phyloP scores from a whole-genome alignment of 176 grass and related monocot species.

The Alloteropsis semialata region DNA sequence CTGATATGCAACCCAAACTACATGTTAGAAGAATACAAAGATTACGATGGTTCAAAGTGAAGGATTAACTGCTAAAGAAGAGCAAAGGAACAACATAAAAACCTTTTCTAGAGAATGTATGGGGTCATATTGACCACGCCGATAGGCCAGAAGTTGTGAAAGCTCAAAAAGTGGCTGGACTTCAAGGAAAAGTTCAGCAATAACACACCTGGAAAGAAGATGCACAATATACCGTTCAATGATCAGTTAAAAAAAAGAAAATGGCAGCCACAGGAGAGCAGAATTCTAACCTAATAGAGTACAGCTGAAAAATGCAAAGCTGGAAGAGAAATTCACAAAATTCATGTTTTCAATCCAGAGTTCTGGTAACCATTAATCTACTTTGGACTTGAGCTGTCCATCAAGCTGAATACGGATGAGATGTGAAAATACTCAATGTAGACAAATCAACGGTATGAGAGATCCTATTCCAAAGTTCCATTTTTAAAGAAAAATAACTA shows the following conservation, averaged over 20 bases:
- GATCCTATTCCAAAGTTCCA: not conserved
- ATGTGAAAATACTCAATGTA: too few relatives aligned
- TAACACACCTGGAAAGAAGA: slow-evolving; percentile 74
- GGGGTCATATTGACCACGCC: slow-evolving; percentile 91
- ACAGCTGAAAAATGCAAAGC: not conserved
- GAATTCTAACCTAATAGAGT: slow-evolving; percentile 2
- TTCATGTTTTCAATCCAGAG: too few relatives aligned
- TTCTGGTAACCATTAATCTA: too few relatives aligned
- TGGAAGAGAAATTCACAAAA: not conserved
- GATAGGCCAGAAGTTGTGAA: slow-evolving; percentile 93
- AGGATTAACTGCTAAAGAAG: slow-evolving; percentile 6
- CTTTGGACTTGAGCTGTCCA: too few relatives aligned
- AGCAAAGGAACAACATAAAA: slow-evolving; percentile 9
- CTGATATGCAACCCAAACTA: not conserved
- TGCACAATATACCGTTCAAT: not conserved
- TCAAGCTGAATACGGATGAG: too few relatives aligned
- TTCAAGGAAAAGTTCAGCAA: slow-evolving; percentile 93
- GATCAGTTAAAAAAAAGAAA: not conserved
- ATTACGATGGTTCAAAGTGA: slow-evolving; percentile 10
- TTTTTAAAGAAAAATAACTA: slow-evolving; percentile 1
- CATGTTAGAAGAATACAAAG: not conserved
- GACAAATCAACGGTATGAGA: not conserved
- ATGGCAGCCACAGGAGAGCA: not conserved
- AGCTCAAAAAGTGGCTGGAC: slow-evolving; percentile 91
- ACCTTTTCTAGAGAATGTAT: slow-evolving; percentile 79